Conservation (phyloP, 2,329 filamentous ascomycete genomes). For the Paramyrothecium roridum region DNA sequence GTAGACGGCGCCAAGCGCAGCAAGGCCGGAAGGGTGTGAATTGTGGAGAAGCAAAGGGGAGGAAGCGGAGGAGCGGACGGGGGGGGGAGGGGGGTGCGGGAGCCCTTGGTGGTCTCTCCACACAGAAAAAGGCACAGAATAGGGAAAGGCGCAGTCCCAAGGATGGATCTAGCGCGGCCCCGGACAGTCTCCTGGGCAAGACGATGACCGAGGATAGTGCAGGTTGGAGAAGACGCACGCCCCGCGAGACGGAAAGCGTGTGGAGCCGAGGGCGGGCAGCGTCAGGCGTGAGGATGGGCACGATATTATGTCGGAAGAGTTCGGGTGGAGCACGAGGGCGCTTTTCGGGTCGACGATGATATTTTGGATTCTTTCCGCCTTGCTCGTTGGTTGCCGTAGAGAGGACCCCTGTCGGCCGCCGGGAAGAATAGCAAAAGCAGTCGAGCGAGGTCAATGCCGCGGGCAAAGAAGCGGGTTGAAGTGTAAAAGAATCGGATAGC, state of each 20-base stretch:
- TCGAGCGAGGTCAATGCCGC: background rate
- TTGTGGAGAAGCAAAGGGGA: background rate
- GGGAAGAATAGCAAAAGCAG: background rate
- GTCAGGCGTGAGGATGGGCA: constrained; percentile 11
- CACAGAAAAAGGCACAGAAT: background rate
- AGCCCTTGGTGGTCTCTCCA: background rate
- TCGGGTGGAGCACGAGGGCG: constrained; percentile 6
- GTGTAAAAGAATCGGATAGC: background rate
- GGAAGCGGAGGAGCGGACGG: background rate
- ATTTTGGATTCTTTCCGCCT: background rate
- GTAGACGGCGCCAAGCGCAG: constrained; percentile 8
- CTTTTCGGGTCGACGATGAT: background rate
- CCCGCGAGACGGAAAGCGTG: too few relatives aligned
- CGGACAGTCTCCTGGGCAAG: background rate
- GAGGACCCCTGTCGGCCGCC: background rate
- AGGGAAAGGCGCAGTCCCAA: background rate
- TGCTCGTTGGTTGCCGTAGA: too few relatives aligned
- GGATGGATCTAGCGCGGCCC: background rate
- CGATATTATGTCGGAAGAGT: constrained; percentile 32
- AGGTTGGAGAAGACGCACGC: background rate
- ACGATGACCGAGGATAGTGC: background rate
- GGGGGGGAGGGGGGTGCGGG: background rate
- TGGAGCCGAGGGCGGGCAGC: too few relatives aligned
- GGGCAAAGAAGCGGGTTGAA: background rate
- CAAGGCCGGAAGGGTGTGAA: background rate